Evolutionary conservation across 306 rosid species (phyloP).

Genomic region (Prunus persica): DNA sequence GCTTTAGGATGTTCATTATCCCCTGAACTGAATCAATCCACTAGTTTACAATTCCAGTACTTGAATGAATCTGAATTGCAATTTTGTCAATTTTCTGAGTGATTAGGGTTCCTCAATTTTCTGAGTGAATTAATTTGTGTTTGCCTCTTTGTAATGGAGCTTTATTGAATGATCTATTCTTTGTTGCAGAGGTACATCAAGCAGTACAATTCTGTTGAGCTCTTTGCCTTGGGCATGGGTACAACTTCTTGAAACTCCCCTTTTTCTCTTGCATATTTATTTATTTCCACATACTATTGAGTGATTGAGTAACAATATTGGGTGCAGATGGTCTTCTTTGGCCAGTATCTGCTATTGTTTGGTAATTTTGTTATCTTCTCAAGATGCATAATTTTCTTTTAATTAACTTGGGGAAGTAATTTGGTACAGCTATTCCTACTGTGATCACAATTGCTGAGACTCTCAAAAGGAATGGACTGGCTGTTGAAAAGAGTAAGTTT

Average conservation of each 20-base stretch:
- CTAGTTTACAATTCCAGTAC: not conserved
- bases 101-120: not conserved
- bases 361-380: not conserved
- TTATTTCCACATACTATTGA: not conserved
- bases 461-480: conserved; percentile 56
- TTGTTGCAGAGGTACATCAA: conserved; percentile 57
- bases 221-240: conserved; percentile 72
- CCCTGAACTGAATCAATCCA: not conserved
- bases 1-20: not conserved
- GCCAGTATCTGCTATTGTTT: not conserved
- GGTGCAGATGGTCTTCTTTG: not conserved
- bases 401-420: conserved; percentile 13
- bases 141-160: not conserved
- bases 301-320: not conserved
- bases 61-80: not conserved
- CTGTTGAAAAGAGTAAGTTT: conserved; percentile 56
- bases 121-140: not conserved
- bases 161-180: conserved; percentile 9
- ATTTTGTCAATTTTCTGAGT: not conserved
- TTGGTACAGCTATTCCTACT: conserved; percentile 65
- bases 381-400: conserved; percentile 2
- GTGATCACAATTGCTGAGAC: conserved; percentile 52
- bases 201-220: conserved; percentile 53
- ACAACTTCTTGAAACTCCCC: conserved; percentile 22
- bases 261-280: not conserved